phyloP scores from a whole-genome alignment of 495 filamentous ascomycete genomes.

The Tuber aestivum region DNA sequence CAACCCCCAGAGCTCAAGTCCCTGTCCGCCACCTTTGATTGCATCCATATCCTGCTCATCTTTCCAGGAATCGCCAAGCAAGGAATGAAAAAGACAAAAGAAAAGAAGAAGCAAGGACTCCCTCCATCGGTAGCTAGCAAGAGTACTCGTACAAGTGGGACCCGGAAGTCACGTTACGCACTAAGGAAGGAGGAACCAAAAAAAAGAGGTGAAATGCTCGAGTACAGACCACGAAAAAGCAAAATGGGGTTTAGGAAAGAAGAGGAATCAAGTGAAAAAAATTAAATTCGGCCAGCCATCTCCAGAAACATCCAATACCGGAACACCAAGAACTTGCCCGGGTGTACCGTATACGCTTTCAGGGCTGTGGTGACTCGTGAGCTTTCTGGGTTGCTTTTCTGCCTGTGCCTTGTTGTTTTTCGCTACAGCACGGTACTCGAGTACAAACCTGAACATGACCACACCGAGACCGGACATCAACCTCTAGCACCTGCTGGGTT shows the following conservation, averaged over 20 bases:
- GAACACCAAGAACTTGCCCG: constrained; percentile 28
- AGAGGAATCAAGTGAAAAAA: constrained; percentile 21
- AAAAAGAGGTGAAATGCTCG: constrained; percentile 18
- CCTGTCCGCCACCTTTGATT: constrained; percentile 22
- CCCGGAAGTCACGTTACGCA: constrained; percentile 31
- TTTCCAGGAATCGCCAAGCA: constrained; percentile 32
- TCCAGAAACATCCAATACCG: background rate
- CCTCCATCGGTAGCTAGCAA: constrained; percentile 30
- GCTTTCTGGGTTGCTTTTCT: constrained; percentile 14
- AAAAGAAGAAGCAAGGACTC: constrained; percentile 5
- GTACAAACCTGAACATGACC: constrained; percentile 38
- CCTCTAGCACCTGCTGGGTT: constrained; percentile 35
- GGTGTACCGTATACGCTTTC: constrained; percentile 29
- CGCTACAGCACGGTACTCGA: constrained; percentile 22
- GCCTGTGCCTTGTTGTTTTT: constrained; percentile 28
- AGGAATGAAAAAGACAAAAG: constrained; percentile 6
- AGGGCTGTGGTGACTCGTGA: constrained; percentile 23
- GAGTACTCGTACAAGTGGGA: too few relatives aligned
- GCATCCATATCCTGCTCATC: constrained; percentile 29
- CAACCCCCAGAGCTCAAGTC: constrained; percentile 20
- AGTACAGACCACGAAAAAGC: constrained; percentile 20
- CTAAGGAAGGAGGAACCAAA: constrained; percentile 9
- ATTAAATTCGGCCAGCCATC: constrained; percentile 29
- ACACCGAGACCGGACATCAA: constrained; percentile 16
- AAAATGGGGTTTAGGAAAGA: background rate